A percentile compares a stretch with the other conserved stretches of the same genome.
phyloP scores from a whole-genome alignment of 345 rosid genomes.

The Pistacia atlantica region DNA sequence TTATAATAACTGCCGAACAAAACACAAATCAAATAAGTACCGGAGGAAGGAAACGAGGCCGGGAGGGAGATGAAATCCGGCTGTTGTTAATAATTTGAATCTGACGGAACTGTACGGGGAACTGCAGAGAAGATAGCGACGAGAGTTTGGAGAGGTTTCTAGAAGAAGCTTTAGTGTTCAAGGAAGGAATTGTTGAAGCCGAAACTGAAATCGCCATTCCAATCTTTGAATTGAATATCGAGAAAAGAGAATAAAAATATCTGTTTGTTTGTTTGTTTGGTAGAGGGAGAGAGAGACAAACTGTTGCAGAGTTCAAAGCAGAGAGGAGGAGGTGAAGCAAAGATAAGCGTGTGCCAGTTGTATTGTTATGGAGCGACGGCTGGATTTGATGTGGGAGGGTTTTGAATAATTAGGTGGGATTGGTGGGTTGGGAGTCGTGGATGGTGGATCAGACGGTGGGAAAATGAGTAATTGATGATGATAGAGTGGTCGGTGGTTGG shows the following conservation, averaged over 20 bases:
- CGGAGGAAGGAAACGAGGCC: slow-evolving; percentile 34
- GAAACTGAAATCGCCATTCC: slow-evolving; percentile 58
- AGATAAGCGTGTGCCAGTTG: neutral
- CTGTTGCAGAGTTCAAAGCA: neutral
- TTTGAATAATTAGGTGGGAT: neutral
- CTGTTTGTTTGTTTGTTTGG: neutral
- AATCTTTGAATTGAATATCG: neutral
- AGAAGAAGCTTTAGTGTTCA: slow-evolving; percentile 18
- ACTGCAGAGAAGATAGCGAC: slow-evolving; percentile 35
- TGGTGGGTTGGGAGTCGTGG: neutral
- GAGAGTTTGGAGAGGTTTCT: slow-evolving; percentile 23
- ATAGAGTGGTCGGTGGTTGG: neutral
- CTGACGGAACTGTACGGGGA: slow-evolving; percentile 34
- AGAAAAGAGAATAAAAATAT: neutral
- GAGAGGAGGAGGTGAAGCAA: neutral
- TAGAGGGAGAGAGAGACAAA: neutral
- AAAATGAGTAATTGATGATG: neutral
- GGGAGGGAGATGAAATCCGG: slow-evolving; percentile 26
- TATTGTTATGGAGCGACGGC: neutral
- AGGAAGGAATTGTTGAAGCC: slow-evolving; percentile 32
- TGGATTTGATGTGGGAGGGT: neutral
- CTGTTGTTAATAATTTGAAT: slow-evolving; percentile 23
- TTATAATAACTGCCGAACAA: too few species aligned
- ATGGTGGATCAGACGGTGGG: neutral
- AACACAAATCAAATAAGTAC: slow-evolving; percentile 1